A percentile compares a stretch with the other conserved stretches of the same genome.
These are phyloP conservation scores for Boletales sp. DNA, from an alignment of 768 basidiomycete genomes.

Conservation along the genomic window DNA sequence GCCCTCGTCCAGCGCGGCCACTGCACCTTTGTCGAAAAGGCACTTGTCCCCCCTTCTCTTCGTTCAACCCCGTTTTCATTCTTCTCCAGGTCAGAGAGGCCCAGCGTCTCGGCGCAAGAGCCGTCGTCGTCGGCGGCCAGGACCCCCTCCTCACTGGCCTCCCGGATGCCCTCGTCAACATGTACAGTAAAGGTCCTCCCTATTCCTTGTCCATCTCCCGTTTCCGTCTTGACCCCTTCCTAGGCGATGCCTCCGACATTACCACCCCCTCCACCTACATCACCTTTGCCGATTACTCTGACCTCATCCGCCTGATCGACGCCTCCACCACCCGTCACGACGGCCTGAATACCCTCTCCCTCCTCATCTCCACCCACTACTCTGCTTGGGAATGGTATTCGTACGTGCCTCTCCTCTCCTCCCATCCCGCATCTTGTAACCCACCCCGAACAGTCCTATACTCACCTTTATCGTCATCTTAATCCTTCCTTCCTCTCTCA, in stretches of 20 bases:
- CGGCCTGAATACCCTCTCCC: slow-evolving; percentile 68
- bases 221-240: slow-evolving; percentile 1
- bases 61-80: slow-evolving; percentile 14
- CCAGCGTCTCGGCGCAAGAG: slow-evolving; percentile 71
- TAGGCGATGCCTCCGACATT: slow-evolving; percentile 85
- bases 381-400: slow-evolving; percentile 93
- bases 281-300: slow-evolving; percentile 73
- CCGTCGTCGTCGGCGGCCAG: slow-evolving; percentile 89
- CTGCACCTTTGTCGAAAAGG: slow-evolving; percentile 92
- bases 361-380: slow-evolving; percentile 74
- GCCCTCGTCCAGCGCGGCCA: slow-evolving; percentile 86
- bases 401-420: slow-evolving; percentile 38
- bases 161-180: slow-evolving; percentile 78
- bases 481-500: slow-evolving; percentile 84
- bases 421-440: slow-evolving; percentile 1
- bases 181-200: slow-evolving; percentile 85
- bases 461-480: slow-evolving; percentile 85
- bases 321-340: slow-evolving; percentile 77
- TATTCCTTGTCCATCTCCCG: slow-evolving; percentile 25
- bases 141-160: slow-evolving; percentile 60
- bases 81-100: slow-evolving; percentile 48
- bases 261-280: slow-evolving; percentile 85
- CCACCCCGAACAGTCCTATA: slow-evolving; percentile 54
- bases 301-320: slow-evolving; percentile 64
- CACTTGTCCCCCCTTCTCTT: slow-evolving; percentile 28